These are phyloP conservation scores for Brassica nigra DNA, from an alignment of 345 rosid species.

Conservation along the genomic window DNA sequence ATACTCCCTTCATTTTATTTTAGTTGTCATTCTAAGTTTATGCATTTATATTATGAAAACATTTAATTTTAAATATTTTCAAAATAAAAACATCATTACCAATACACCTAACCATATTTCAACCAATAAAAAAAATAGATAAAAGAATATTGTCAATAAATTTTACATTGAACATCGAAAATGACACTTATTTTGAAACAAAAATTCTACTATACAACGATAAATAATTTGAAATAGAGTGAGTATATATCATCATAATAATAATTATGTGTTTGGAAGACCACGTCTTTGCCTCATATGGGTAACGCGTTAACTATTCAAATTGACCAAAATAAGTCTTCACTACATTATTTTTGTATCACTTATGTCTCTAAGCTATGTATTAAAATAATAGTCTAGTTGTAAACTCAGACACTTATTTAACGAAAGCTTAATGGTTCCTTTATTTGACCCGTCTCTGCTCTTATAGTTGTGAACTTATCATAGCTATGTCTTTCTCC, in stretches of 20 bases:
- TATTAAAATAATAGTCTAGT: constrained; percentile 13
- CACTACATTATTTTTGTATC: not conserved
- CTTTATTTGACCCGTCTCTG: constrained; percentile 3
- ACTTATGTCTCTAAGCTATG: not conserved
- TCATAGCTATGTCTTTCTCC: constrained; percentile 13
- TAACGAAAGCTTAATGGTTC: not conserved
- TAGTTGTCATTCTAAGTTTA: too few species aligned
- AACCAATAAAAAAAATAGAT: too few species aligned
- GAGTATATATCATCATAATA: not conserved
- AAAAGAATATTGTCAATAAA: too few species aligned
- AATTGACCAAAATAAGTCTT: constrained; percentile 11
- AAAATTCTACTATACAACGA: too few species aligned
- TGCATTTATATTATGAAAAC: too few species aligned
- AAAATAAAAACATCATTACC: too few species aligned
- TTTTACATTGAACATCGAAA: too few species aligned
- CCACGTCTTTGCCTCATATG: constrained; percentile 14
- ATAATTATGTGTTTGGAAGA: constrained; percentile 2
- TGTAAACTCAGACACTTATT: constrained; percentile 16
- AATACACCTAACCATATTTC: too few species aligned
- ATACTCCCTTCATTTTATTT: too few species aligned
- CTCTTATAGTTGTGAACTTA: not conserved
- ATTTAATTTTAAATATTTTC: too few species aligned
- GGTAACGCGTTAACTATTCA: constrained; percentile 12
- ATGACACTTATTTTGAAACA: too few species aligned
- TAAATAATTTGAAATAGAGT: too few species aligned